A percentile compares a stretch with the other conserved stretches of the same genome.
Evolutionary conservation across 306 rosid species (phyloP).

Genomic region (Cucurbita maxima): DNA sequence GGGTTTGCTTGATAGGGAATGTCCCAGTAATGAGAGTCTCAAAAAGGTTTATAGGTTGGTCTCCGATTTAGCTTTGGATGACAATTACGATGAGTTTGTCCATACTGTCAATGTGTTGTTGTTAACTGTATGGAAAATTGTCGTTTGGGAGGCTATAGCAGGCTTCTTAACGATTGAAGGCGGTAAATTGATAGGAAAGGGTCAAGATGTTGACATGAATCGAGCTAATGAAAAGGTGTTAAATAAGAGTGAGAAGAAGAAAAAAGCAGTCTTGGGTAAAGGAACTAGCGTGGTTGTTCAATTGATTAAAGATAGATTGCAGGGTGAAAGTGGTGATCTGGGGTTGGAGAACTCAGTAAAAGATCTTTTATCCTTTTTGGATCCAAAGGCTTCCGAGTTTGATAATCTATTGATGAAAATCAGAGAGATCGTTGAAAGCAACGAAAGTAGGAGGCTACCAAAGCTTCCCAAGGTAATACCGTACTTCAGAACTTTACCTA

Average conservation of each 20-base stretch:
- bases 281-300: slow-evolving; percentile 53
- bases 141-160: slow-evolving; percentile 53
- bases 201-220: slow-evolving; percentile 20
- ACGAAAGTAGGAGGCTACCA: slow-evolving; percentile 84
- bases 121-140: slow-evolving; percentile 50
- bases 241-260: slow-evolving; percentile 53
- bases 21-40: slow-evolving; percentile 31
- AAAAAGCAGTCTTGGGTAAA: slow-evolving; percentile 62
- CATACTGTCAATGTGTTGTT: slow-evolving; percentile 33
- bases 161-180: slow-evolving; percentile 41
- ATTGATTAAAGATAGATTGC: slow-evolving; percentile 56
- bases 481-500: background rate
- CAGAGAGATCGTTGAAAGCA: slow-evolving; percentile 78
- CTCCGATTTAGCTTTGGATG: slow-evolving; percentile 25
- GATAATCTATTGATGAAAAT: slow-evolving; percentile 36
- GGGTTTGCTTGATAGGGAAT: slow-evolving; percentile 31
- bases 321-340: slow-evolving; percentile 15
- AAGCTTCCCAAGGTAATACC: slow-evolving; percentile 83
- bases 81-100: slow-evolving; percentile 36
- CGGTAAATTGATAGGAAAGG: slow-evolving; percentile 33
- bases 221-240: slow-evolving; percentile 26
- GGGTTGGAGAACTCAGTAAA: slow-evolving; percentile 36
- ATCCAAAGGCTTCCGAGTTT: slow-evolving; percentile 39
- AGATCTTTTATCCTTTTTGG: slow-evolving; percentile 36
- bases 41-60: slow-evolving; percentile 20